Percentiles rank a stretch among this genome's conserved stretches.
These are phyloP conservation scores for Vitellaria paradoxa DNA, from an alignment of 179 eudicot genomes.

Conservation along the genomic window DNA sequence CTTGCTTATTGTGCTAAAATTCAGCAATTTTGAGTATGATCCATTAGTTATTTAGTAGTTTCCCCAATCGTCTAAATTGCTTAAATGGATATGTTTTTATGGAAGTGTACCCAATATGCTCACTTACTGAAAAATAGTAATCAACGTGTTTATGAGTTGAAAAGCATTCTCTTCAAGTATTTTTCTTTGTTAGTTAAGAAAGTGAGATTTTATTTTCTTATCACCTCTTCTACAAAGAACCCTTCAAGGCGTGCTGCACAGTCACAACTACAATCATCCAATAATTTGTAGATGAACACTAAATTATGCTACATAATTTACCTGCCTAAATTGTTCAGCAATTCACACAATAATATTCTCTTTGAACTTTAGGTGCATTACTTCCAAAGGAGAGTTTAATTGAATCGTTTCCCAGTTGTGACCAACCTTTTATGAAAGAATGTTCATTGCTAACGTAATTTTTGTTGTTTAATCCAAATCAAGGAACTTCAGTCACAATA, in stretches of 20 bases:
- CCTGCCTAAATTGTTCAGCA: too few species aligned
- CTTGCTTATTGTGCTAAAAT: neutral
- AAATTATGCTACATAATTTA: neutral
- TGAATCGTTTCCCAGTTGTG: constrained; percentile 74
- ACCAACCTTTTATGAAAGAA: constrained; percentile 94
- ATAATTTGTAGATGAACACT: neutral
- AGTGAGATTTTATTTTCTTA: neutral
- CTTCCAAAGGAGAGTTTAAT: constrained; percentile 90
- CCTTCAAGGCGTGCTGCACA: neutral
- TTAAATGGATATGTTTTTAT: neutral
- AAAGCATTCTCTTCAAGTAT: neutral
- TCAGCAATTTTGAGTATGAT: neutral
- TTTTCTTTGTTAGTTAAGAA: neutral
- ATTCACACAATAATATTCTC: too few species aligned
- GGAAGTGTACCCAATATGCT: neutral
- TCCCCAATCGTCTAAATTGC: neutral
- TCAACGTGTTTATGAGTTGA: neutral
- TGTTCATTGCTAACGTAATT: constrained; percentile 7
- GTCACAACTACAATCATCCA: neutral
- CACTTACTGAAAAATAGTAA: too few species aligned
- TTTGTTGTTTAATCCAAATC: neutral
- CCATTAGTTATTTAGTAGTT: neutral
- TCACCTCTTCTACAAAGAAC: neutral
- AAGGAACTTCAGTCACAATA: too few species aligned
- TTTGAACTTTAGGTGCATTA: too few species aligned